Evolutionary conservation across 2,329 filamentous ascomycete species (phyloP), one percentile per base, ranked within the genome.

Genomic region (Diaporthe sp.): DNA sequence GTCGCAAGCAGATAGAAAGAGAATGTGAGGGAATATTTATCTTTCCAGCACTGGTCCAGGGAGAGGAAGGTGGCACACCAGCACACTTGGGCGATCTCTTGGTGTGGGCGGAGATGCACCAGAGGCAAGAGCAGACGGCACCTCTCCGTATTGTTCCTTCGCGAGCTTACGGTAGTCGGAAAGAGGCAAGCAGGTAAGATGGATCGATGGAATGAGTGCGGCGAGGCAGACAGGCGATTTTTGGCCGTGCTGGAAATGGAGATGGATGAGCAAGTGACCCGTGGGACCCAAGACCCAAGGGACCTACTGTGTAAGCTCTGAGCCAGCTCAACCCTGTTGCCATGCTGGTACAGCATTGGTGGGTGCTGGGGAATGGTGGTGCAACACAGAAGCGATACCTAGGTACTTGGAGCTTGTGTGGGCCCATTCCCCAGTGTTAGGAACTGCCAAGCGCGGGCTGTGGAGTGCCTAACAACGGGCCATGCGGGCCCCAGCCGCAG

Each of bases 241-340:
- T 22, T 9, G 31, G n/a, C 39, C 25, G 59, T 46, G 59, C 59
- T 44, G 28, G 44, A 28, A 62, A 39, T 53, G 46, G 62, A 42
- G 46, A 42, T 69, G 65, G 49, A 55, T 69, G 65, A 55, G 65
- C 65, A 69, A 69, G 49, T 69, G 65, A 69, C 65, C 65, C 22
- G 19, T 15, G 2, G 3, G 61, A 34, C 61, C 44, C 42, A 61
- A 28, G 22, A 19, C 19, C 39, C n/a, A 44, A 65, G 59, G 61
- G 61, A 65, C 42, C 61, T 51, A 34, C 34, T 34, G 34, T 34
- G 34, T 34, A 69, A 69, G 65, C 65, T 69, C 65, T 51, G 46
- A n/a, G 65, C 28, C 22, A 68, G 65, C 65, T 68, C 65, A 25
- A n/a, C 46, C 65, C 46, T 53, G 28, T 8, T 28, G 19, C 46